Evolutionary conservation across 1,284 basidiomycete genomes (phyloP).

Genomic region (Boletus sp.): DNA sequence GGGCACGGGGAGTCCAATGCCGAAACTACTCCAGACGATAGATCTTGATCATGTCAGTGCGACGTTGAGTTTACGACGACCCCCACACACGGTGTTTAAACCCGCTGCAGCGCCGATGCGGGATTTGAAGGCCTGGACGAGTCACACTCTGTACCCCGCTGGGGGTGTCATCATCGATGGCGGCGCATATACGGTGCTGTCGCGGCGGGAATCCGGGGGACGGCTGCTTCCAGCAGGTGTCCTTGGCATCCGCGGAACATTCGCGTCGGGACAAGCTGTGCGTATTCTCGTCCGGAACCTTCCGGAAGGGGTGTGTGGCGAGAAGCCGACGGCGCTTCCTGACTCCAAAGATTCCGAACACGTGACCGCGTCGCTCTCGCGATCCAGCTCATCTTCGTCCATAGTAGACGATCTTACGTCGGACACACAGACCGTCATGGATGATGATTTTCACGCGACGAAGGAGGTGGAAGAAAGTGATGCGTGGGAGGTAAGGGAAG

Average conservation of each 20-base stretch:
- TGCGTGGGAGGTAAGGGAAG: slow-evolving; percentile 79
- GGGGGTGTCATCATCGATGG: slow-evolving; percentile 86
- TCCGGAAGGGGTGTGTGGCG: slow-evolving; percentile 25
- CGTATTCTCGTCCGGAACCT: slow-evolving; percentile 65
- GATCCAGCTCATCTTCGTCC: slow-evolving; percentile 36
- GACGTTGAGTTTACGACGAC: slow-evolving; percentile 37
- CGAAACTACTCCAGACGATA: slow-evolving; percentile 25
- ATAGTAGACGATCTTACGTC: slow-evolving; percentile 33
- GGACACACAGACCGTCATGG: slow-evolving; percentile 25
- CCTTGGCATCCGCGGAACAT: slow-evolving; percentile 79
- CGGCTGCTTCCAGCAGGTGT: slow-evolving; percentile 90
- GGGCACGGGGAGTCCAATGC: slow-evolving; percentile 38
- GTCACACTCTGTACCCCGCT: slow-evolving; percentile 86
- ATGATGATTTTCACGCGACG: slow-evolving; percentile 27
- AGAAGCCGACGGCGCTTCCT: slow-evolving; percentile 15
- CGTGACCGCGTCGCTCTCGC: slow-evolving; percentile 36
- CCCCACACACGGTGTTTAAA: slow-evolving; percentile 86
- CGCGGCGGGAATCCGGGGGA: slow-evolving; percentile 83
- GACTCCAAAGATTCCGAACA: slow-evolving; percentile 30
- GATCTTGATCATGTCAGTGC: slow-evolving; percentile 27
- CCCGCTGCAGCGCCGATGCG: slow-evolving; percentile 73
- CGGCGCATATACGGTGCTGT: slow-evolving; percentile 85
- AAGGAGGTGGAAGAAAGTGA: slow-evolving; percentile 39
- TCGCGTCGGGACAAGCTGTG: slow-evolving; percentile 94
- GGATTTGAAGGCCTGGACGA: slow-evolving; percentile 94